Conservation (phyloP, 208 protist species). For the Phytomonas sp. region DNA sequence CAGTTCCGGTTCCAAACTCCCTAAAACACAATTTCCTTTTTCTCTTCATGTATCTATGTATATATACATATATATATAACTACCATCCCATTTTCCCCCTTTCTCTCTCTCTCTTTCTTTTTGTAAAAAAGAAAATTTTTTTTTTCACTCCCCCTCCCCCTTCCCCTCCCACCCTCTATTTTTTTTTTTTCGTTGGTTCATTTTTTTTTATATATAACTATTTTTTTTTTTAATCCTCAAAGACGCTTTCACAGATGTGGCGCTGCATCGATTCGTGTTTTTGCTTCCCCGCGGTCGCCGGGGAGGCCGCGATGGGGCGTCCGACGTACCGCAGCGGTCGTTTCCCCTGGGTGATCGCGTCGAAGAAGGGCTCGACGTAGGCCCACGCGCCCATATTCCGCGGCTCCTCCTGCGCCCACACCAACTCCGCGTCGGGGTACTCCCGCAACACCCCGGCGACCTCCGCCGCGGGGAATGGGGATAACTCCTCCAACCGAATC, state of each 20-base stretch:
- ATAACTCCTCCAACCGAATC: conserved; percentile 93
- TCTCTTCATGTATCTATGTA: too few relatives aligned
- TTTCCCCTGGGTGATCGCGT: conserved; percentile 56
- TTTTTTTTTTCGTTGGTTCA: background rate
- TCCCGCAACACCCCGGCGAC: conserved; percentile 69
- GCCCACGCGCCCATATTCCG: conserved; percentile 95
- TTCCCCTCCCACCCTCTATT: too few relatives aligned
- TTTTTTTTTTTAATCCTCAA: conserved; percentile 9
- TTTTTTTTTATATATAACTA: background rate
- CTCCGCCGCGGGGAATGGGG: conserved; percentile 95
- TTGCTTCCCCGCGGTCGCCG: conserved; percentile 68
- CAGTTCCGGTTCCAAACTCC: background rate
- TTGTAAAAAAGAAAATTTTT: background rate
- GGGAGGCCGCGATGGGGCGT: conserved; percentile 38
- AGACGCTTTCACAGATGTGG: conserved; percentile 39
- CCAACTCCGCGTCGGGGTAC: conserved; percentile 87
- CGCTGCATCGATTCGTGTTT: conserved; percentile 69
- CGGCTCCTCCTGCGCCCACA: conserved; percentile 98
- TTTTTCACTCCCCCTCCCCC: background rate
- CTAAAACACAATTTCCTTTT: too few relatives aligned
- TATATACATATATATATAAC: too few relatives aligned
- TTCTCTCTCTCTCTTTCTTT: too few relatives aligned
- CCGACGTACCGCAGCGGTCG: conserved; percentile 56
- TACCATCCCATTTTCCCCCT: background rate
- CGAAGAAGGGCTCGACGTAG: conserved; percentile 78